Evolutionary conservation across 1,284 basidiomycete species (phyloP).

Genomic region (Kwoniella shivajii): DNA sequence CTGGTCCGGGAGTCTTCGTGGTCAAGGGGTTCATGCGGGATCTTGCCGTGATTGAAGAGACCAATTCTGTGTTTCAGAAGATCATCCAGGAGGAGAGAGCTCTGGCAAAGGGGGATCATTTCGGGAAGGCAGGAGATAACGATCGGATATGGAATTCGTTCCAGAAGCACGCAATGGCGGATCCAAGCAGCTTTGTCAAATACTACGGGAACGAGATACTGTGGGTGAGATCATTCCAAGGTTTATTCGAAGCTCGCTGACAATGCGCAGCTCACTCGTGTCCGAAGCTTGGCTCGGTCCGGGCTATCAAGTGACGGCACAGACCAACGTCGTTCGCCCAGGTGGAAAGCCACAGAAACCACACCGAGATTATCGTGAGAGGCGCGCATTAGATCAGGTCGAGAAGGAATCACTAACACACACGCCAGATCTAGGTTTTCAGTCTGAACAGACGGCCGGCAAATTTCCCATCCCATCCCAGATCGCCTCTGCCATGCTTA

Average conservation of each 20-base stretch:
- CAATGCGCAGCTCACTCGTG: background rate
- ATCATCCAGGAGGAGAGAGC: background rate
- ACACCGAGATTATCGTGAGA: background rate
- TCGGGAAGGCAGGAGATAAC: background rate
- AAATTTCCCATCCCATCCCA: background rate
- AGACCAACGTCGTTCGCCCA: background rate
- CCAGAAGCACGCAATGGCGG: background rate
- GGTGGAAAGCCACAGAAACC: background rate
- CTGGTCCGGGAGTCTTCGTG: background rate
- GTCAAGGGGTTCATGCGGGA: background rate
- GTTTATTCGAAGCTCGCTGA: background rate
- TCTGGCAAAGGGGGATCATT: background rate
- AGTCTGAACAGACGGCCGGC: background rate
- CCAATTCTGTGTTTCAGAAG: background rate
- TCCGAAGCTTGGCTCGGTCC: background rate
- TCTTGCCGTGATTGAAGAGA: background rate
- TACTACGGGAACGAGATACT: background rate
- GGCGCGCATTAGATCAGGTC: background rate
- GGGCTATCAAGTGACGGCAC: background rate
- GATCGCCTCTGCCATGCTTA: background rate
- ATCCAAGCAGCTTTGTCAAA: background rate
- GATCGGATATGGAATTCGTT: background rate
- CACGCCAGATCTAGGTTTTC: background rate
- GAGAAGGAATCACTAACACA: too few species aligned
- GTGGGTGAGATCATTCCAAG: background rate